phyloP scores from a whole-genome alignment of 768 basidiomycete genomes.

The Boletus rex-veris region DNA sequence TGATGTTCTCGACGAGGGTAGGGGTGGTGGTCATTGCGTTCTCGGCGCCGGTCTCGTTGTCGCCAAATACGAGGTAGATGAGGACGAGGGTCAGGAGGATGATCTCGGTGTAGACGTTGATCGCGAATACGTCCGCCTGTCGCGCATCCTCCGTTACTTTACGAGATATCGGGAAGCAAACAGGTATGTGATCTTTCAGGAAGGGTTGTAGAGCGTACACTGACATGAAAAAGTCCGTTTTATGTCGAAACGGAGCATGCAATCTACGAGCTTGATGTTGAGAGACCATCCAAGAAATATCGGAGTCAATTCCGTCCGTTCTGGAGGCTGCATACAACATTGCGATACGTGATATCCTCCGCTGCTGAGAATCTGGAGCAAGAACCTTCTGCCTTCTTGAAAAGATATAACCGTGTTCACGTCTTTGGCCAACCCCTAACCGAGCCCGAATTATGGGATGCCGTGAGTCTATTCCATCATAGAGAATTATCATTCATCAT shows the following conservation, averaged over 20 bases:
- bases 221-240: slow-evolving; percentile 44
- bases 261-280: slow-evolving; percentile 52
- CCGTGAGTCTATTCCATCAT: slow-evolving; percentile 11
- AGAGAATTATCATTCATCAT: not conserved
- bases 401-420: slow-evolving; percentile 22
- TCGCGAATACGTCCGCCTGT: slow-evolving; percentile 43
- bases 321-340: slow-evolving; percentile 46
- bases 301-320: slow-evolving; percentile 41
- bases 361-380: slow-evolving; percentile 23
- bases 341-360: slow-evolving; percentile 45
- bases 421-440: slow-evolving; percentile 18
- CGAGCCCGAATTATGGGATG: slow-evolving; percentile 28
- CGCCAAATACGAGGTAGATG: slow-evolving; percentile 48
- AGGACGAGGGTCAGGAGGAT: slow-evolving; percentile 63
- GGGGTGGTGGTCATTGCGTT: slow-evolving; percentile 38
- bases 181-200: slow-evolving; percentile 42
- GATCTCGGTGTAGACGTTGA: slow-evolving; percentile 34
- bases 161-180: slow-evolving; percentile 49
- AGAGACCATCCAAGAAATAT: slow-evolving; percentile 45
- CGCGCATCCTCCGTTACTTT: slow-evolving; percentile 43
- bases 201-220: not conserved
- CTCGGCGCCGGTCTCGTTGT: slow-evolving; percentile 55
- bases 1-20: slow-evolving; percentile 44
- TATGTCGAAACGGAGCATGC: slow-evolving; percentile 63
- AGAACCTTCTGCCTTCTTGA: slow-evolving; percentile 36